Percentiles rank a stretch among this genome's conserved stretches.
These are phyloP conservation scores for Penicillium paradoxum DNA, from an alignment of 495 filamentous ascomycete species.

Conservation along the genomic window DNA sequence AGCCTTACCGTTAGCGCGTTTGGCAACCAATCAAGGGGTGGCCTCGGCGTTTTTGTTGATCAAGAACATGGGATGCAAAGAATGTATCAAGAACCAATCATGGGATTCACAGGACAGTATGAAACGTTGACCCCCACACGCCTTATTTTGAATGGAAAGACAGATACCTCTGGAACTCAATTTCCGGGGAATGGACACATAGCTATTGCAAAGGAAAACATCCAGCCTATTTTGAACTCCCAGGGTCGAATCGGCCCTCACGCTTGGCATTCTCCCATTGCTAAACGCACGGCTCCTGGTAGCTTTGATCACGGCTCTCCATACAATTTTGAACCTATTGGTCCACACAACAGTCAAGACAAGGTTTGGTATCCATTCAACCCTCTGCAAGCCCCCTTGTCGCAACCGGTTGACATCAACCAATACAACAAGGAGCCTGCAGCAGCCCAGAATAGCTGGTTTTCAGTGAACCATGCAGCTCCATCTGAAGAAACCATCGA, in stretches of 20 bases:
- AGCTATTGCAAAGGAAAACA: constrained; percentile 37
- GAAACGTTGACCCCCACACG: constrained; percentile 22
- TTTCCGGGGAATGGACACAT: constrained; percentile 3
- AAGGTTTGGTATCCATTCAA: constrained; percentile 35
- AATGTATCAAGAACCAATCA: constrained; percentile 11
- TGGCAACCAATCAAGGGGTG: constrained; percentile 17
- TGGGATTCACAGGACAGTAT: constrained; percentile 2
- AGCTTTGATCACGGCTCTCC: constrained; percentile 28
- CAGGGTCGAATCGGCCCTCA: constrained; percentile 30
- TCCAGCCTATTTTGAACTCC: constrained; percentile 38
- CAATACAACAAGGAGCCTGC: constrained; percentile 12
- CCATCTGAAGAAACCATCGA: constrained; percentile 35
- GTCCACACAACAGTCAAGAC: constrained; percentile 22
- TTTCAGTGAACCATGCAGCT: constrained; percentile 3
- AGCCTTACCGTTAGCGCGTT: constrained; percentile 20
- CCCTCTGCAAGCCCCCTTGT: constrained; percentile 32
- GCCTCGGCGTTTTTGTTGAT: constrained; percentile 38
- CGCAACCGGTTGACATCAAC: constrained; percentile 12
- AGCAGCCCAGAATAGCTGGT: constrained; percentile 7
- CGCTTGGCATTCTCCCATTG: constrained; percentile 28
- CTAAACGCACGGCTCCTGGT: constrained; percentile 24
- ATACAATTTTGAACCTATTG: constrained; percentile 30
- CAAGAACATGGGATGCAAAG: neutral
- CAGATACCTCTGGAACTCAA: constrained; percentile 11
- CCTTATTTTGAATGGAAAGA: constrained; percentile 19